Base-by-base conservation (phyloP, 352 stramenopile species). In the Globisporangium radiosum region DNA sequence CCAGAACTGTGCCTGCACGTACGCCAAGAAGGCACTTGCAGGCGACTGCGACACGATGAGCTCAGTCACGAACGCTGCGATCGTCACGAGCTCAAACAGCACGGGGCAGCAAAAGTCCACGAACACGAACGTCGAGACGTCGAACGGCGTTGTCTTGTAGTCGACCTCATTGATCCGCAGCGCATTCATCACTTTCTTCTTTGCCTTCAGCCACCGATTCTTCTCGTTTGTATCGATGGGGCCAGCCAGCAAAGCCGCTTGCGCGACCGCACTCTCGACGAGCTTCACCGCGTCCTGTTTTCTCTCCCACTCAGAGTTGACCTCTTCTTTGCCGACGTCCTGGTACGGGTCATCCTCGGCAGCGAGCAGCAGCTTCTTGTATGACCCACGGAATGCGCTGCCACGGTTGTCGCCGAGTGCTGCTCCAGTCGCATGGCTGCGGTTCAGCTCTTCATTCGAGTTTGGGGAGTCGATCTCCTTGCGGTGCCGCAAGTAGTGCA, bases 401-500 rank as follows among this genome's bases (percentile, higher is more conserved):
- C n/a, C 38, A 14, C 10, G 19, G 19, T 2, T 25, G 19, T 25
- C 19, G 19, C 19, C 1, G 19, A 14, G 9, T 19, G 9, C 44
- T 47, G 13, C 15, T 11, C 17, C 17, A 25, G 19, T 25, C 19
- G 19, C 19, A 25, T 25, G 19, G 19, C 19, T 25, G 19, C 1
- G 19, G 19, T 25, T 2, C 19, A 25, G 19, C 19, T 25, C 19
- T 87, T 85, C 68, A 55, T 87, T 13, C 5, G 38, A 33, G 4
- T 55, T 33, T 5, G 54, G 13, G 19, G 70, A 64, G 9, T 71
- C 68, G 53, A 91, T 77, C 42, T 84, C 75, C 44, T 71, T 76
- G n/a, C 74, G 73, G 64, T 92, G 81, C 44, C 81, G 81, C 39
- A 89, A n/a, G 63, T 89, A 91, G 56, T 92, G 79, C 52, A 92